Conservation (phyloP, 192 early-diverging fungal genomes). For the Gigaspora rosea region DNA sequence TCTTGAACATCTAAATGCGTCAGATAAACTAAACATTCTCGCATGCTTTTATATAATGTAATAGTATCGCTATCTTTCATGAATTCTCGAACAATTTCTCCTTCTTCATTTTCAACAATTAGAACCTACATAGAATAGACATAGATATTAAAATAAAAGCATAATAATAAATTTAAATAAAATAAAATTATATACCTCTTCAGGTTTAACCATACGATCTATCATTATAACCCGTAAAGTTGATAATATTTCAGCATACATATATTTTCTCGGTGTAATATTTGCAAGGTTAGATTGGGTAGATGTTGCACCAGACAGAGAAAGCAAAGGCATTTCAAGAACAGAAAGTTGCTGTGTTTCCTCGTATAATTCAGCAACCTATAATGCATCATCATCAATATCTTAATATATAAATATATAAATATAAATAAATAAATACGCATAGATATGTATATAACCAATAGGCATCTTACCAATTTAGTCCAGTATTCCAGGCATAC, state of each 20-base stretch:
- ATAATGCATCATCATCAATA: neutral
- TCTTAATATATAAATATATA: too few relatives aligned
- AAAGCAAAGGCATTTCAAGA: conserved; percentile 59
- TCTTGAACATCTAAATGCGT: conserved; percentile 94
- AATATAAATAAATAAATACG: neutral
- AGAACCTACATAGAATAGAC: conserved; percentile 59
- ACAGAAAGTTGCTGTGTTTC: conserved; percentile 67
- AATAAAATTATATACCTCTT: conserved; percentile 69
- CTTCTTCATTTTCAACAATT: conserved; percentile 98
- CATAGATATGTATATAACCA: too few relatives aligned
- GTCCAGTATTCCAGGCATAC: conserved; percentile 98
- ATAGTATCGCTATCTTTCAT: conserved; percentile 99
- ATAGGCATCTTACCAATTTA: conserved; percentile 64
- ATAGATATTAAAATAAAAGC: neutral
- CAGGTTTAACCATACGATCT: conserved; percentile 97
- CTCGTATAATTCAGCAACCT: conserved; percentile 86
- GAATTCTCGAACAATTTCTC: conserved; percentile 97
- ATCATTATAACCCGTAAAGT: conserved; percentile 95
- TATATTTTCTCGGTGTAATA: conserved; percentile 64
- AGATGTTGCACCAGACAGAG: conserved; percentile 45
- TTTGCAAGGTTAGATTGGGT: conserved; percentile 45
- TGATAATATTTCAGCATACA: conserved; percentile 85
- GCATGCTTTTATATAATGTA: conserved; percentile 96
- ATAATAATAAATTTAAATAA: neutral
- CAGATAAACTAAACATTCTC: conserved; percentile 95